Evolutionary conservation across 441 rosid genomes (phyloP), one percentile per base, ranked within the genome.

Genomic region (Adansonia rubrostipa): DNA sequence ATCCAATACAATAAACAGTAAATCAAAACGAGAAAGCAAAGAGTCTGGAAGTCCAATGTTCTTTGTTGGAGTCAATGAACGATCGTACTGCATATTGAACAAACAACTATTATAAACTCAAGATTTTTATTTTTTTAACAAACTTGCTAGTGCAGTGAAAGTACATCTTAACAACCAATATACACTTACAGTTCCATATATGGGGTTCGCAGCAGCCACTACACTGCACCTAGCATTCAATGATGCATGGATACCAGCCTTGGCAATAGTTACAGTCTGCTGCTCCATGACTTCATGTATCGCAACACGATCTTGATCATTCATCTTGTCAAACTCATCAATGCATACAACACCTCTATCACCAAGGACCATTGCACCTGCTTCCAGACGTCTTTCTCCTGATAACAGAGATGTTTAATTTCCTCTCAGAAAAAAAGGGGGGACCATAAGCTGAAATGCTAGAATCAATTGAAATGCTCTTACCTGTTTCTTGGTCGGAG

Each of bases 41-140:
- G 99, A 96, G 87, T 96, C 99, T 75, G 99, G 99, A 82, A 96
- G 99, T 79, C 99, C 99, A 84, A 96, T 96, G 86, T 96, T 96
- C 88, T 96, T 96, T 44, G 99, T 96, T 62, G 99, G 98, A 63
- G 99, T 96, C 80, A 96, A 74, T 48, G 99, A 96, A 74, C 98
- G 96, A 73, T 96, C 99, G 85, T 96, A 94, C 98, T 94, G 92
- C 75, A 85, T 17, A 62, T 5, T 53, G 75, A 85, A 73, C 62
- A 74, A 63, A 77, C 70, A 36, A 76, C 10, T 78, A 63, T 53
- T 10, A 69, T 66, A 48, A 80, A 65, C 56, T 69, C 71, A 60
- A 71, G 69, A 14, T 20, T 24, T 24, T 36, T 36, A 36, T 36
- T 36, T 36, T 36, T 36, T 36, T 36, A 36, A 17, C 48, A 63